These are phyloP conservation scores for Cystoisospora suis DNA, from an alignment of 169 alveolate genomes.

Conservation along the genomic window DNA sequence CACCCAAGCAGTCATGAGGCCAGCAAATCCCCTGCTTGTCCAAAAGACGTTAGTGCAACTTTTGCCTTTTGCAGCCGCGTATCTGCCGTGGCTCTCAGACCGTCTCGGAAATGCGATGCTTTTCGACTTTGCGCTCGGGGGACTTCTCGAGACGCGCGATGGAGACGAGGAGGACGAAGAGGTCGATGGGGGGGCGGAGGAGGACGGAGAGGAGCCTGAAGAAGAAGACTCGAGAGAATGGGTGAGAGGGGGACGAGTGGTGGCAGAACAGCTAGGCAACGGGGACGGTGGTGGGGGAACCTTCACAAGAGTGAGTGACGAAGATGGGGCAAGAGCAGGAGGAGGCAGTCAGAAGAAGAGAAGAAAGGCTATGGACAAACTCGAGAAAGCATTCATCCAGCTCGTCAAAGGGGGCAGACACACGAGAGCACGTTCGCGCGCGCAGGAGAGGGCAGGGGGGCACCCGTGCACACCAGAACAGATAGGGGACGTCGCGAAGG, in stretches of 20 bases:
- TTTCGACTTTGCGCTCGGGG: conserved; percentile 12
- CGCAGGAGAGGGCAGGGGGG: too few species aligned
- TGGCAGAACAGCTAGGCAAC: neutral
- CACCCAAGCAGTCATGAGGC: neutral
- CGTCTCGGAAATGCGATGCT: neutral
- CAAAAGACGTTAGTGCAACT: neutral
- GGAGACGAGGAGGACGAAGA: neutral
- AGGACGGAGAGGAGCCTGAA: neutral
- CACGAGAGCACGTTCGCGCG: too few species aligned
- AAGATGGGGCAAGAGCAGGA: neutral
- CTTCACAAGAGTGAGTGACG: neutral
- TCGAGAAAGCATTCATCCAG: neutral
- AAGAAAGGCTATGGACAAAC: neutral
- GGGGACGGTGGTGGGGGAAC: neutral
- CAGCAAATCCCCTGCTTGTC: conserved; percentile 13
- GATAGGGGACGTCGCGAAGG: too few species aligned
- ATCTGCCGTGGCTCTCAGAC: neutral
- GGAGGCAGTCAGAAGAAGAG: neutral
- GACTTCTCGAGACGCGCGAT: neutral
- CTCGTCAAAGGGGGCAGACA: neutral
- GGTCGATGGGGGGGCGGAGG: neutral
- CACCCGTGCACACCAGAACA: too few species aligned
- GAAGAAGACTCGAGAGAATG: neutral
- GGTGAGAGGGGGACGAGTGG: neutral
- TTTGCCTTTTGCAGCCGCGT: neutral